Evolutionary conservation across 2,329 filamentous ascomycete genomes (phyloP).

Genomic region (Colletotrichum sp.): DNA sequence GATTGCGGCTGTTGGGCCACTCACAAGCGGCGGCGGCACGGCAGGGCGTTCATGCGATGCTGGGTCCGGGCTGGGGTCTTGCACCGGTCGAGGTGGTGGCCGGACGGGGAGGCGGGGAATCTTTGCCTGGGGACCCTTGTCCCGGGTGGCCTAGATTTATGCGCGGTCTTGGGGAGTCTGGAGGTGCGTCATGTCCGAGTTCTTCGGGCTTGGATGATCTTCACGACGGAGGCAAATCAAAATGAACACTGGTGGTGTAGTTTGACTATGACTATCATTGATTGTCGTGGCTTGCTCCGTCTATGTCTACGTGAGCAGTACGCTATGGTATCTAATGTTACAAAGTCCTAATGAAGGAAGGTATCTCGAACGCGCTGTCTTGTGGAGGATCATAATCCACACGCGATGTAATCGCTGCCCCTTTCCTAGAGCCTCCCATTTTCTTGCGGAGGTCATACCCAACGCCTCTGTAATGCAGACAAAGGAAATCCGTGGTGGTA

Average conservation of each 20-base stretch:
- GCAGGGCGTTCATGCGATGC: neutral
- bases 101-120: neutral
- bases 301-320: constrained; percentile 1
- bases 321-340: constrained; percentile 14
- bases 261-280: neutral
- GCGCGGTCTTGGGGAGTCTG: neutral
- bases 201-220: neutral
- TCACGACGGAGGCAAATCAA: neutral
- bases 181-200: neutral
- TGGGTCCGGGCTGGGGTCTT: neutral
- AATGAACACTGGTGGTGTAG: neutral
- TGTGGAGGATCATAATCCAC: constrained; percentile 10
- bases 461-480: neutral
- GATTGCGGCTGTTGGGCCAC: neutral
- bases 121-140: neutral
- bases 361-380: neutral
- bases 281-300: neutral
- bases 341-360: constrained; percentile 4
- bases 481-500: constrained; percentile 5
- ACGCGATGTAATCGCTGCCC: neutral
- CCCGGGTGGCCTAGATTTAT: neutral
- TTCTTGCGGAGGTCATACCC: neutral
- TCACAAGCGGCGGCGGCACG: neutral
- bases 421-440: neutral
- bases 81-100: neutral